Evolutionary conservation across 768 basidiomycete species (phyloP).

Genomic region (Lentinula sp.): DNA sequence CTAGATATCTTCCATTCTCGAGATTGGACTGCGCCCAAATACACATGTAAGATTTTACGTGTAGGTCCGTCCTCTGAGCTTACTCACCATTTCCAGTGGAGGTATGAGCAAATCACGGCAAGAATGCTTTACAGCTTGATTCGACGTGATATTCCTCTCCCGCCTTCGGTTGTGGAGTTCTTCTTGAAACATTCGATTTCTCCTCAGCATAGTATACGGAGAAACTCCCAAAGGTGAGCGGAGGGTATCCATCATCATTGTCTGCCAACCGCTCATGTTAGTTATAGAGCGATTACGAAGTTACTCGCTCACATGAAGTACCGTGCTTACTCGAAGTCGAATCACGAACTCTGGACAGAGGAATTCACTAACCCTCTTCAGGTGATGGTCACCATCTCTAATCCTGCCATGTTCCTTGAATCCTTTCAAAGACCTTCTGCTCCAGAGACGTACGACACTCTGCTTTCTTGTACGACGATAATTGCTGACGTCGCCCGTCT

Average conservation of each 20-base stretch:
- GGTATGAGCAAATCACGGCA: conserved; percentile 70
- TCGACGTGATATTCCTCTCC: conserved; percentile 52
- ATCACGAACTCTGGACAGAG: conserved; percentile 66
- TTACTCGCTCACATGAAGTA: conserved; percentile 67
- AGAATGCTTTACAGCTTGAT: conserved; percentile 57
- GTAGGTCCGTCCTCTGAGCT: not conserved
- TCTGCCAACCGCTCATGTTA: not conserved
- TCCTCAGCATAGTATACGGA: conserved; percentile 64
- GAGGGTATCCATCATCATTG: not conserved
- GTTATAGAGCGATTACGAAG: conserved; percentile 56
- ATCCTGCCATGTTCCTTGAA: conserved; percentile 44
- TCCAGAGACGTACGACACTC: conserved; percentile 23
- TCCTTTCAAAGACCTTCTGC: conserved; percentile 35
- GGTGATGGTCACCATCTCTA: conserved; percentile 35
- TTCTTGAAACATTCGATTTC: conserved; percentile 63
- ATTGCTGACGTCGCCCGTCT: not conserved
- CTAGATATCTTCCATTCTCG: conserved; percentile 57
- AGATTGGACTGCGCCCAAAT: conserved; percentile 50
- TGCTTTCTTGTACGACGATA: not conserved
- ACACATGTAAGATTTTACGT: conserved; percentile 55
- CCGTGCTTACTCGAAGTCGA: conserved; percentile 59
- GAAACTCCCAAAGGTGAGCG: conserved; percentile 56
- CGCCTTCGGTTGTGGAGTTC: conserved; percentile 51
- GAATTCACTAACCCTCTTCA: conserved; percentile 65
- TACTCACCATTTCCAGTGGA: conserved; percentile 47